Evolutionary conservation across 257 asterid genomes (phyloP).

Genomic region (Thymus quinquecostatus): DNA sequence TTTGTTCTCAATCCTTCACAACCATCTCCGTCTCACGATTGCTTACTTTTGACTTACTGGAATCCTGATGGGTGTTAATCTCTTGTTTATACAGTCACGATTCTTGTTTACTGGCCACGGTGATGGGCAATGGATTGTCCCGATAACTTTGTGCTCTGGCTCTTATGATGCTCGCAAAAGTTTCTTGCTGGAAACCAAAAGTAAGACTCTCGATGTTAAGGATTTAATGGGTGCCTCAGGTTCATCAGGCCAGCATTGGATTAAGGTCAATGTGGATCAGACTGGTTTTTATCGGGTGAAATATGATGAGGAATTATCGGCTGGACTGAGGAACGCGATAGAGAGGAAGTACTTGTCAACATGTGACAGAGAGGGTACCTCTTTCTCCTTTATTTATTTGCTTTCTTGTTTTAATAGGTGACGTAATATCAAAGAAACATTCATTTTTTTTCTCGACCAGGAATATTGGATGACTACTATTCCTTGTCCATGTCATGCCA

Average conservation of each 20-base stretch:
- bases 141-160: conserved; percentile 73
- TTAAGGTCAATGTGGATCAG: conserved; percentile 82
- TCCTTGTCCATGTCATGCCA: conserved; percentile 88
- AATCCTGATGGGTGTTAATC: conserved; percentile 28
- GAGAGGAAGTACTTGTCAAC: conserved; percentile 72
- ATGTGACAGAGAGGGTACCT: conserved; percentile 79
- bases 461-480: conserved; percentile 83
- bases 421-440: conserved; percentile 14
- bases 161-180: conserved; percentile 72
- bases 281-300: conserved; percentile 88
- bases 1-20: neutral
- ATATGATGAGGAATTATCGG: conserved; percentile 79
- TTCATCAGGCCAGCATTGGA: conserved; percentile 63
- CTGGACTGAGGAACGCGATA: conserved; percentile 81
- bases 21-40: neutral
- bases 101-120: conserved; percentile 81
- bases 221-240: conserved; percentile 53
- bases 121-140: conserved; percentile 94
- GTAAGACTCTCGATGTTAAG: conserved; percentile 62
- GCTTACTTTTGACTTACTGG: conserved; percentile 10
- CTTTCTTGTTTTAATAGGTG: conserved; percentile 1
- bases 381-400: neutral
- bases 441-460: conserved; percentile 52
- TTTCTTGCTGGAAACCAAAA: conserved; percentile 72
- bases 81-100: conserved; percentile 60